Conservation (phyloP, 2,329 filamentous ascomycete genomes). For the Didymella segeticola region DNA sequence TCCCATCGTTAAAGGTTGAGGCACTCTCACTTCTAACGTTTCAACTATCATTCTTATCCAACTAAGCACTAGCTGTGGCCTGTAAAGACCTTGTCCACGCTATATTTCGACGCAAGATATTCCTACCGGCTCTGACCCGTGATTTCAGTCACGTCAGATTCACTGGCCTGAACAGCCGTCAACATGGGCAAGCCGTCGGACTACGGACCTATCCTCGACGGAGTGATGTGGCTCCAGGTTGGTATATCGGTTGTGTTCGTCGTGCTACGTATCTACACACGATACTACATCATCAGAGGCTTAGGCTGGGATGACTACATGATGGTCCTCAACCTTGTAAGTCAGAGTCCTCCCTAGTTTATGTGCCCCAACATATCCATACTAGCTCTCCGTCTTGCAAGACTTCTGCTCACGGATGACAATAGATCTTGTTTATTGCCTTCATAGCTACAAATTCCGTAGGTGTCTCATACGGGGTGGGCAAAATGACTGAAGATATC, state of each 20-base stretch:
- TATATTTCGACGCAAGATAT: neutral
- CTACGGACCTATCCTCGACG: slow-evolving; percentile 33
- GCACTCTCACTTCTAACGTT: neutral
- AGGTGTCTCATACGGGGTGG: slow-evolving; percentile 37
- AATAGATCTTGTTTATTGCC: slow-evolving; percentile 32
- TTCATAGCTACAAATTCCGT: slow-evolving; percentile 35
- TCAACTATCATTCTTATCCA: no score
- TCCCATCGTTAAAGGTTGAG: neutral
- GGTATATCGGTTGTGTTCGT: slow-evolving; percentile 34
- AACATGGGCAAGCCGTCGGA: slow-evolving; percentile 31
- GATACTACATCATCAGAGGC: slow-evolving; percentile 35
- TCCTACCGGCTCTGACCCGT: neutral
- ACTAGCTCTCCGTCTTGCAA: neutral
- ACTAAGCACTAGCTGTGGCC: no score
- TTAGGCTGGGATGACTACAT: slow-evolving; percentile 41
- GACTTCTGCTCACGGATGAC: neutral
- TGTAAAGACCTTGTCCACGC: no score
- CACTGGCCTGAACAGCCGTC: neutral
- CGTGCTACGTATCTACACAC: slow-evolving; percentile 36
- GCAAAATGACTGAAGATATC: slow-evolving; percentile 34
- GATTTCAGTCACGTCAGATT: neutral
- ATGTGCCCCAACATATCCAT: neutral
- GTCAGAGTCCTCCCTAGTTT: neutral
- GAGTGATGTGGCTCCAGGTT: slow-evolving; percentile 43
- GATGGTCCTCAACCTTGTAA: slow-evolving; percentile 38